These are phyloP conservation scores for Chondrostereum purpureum DNA, from an alignment of 1,284 basidiomycete genomes.

Conservation along the genomic window DNA sequence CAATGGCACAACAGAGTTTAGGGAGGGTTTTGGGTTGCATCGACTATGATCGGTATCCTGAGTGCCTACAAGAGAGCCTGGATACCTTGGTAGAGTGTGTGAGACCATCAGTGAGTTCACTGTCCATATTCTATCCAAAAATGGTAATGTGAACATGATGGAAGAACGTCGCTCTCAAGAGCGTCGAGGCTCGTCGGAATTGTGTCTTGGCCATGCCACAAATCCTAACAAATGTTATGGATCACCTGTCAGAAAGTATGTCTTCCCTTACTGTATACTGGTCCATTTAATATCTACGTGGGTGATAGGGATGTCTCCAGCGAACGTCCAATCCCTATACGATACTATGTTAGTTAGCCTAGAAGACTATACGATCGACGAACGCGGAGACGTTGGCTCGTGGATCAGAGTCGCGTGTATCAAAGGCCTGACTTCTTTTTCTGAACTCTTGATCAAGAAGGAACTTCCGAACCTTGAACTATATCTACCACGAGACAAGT, in stretches of 20 bases:
- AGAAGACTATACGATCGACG: slow-evolving; percentile 87
- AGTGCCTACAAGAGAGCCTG: slow-evolving; percentile 46
- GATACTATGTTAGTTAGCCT: slow-evolving; percentile 60
- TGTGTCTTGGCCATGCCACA: slow-evolving; percentile 61
- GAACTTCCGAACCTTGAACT: slow-evolving; percentile 39
- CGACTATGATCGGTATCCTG: slow-evolving; percentile 53
- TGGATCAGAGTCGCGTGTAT: slow-evolving; percentile 86
- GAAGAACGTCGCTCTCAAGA: slow-evolving; percentile 13
- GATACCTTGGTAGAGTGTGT: slow-evolving; percentile 56
- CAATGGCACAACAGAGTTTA: slow-evolving; percentile 70
- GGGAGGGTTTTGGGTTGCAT: slow-evolving; percentile 71
- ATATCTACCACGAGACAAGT: slow-evolving; percentile 57
- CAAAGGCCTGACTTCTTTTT: slow-evolving; percentile 48
- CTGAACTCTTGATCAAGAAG: slow-evolving; percentile 38
- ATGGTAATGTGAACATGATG: too few species aligned
- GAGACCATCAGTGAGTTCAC: slow-evolving; percentile 42
- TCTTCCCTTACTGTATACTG: slow-evolving; percentile 11
- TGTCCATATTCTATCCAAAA: too few species aligned
- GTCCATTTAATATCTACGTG: not conserved
- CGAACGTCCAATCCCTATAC: slow-evolving; percentile 37
- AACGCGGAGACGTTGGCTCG: slow-evolving; percentile 95
- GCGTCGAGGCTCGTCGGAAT: slow-evolving; percentile 66
- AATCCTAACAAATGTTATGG: slow-evolving; percentile 44
- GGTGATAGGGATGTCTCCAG: slow-evolving; percentile 41
- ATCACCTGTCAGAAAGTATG: slow-evolving; percentile 42